Base-by-base conservation (phyloP, 148 eudicot genomes). In the Fagopyrum homotropicum region DNA sequence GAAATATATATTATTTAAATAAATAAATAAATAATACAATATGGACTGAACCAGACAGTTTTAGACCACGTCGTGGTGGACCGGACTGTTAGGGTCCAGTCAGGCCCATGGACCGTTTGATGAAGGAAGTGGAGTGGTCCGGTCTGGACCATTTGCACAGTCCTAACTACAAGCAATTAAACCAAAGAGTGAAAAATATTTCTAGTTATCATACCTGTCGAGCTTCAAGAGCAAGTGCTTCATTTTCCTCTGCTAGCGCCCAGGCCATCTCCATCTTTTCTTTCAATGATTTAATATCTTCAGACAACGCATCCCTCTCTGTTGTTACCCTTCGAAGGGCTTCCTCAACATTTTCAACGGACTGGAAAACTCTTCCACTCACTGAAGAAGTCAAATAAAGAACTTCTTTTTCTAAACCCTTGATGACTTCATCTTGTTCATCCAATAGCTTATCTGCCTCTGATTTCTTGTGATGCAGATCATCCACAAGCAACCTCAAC, bases 241-340 rank as follows among this genome's bases (percentile, higher is more conserved):
- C 90, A 73, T 89, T 89, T 78, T 86, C 92, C 81, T 89, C 92
- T 75, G 88, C 90, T 82, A 89, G 48, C 3, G 88, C 75, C 75
- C 73, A 74, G 30, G 83, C 87, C 76, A 85, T 60, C 45, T 87
- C 84, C 51, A 86, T 84, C 82, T 61, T 87, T 29, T 85, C 87
- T 79, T 83, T 84, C 76, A 89, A 80, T 48, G 86, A 82, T 16
- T 10, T 52, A 54, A 85, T 52, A 77, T 86, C 79, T 71, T 84
- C 84, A 57, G 29, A 72, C 51, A 86, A 83, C 59, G 76, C 75
- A 54, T 89, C 90, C 78, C 85, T 83, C 79, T 89, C 90, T 9
- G 61, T 14, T 35, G 80, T 79, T 63, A 83, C 81, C 74, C 75
- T 84, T 73, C 43, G 73, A 46, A 83, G 78, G 48, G 80, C 84